phyloP scores from a whole-genome alignment of 805 yeast genomes.

The Maudiozyma serrabonitensis region DNA sequence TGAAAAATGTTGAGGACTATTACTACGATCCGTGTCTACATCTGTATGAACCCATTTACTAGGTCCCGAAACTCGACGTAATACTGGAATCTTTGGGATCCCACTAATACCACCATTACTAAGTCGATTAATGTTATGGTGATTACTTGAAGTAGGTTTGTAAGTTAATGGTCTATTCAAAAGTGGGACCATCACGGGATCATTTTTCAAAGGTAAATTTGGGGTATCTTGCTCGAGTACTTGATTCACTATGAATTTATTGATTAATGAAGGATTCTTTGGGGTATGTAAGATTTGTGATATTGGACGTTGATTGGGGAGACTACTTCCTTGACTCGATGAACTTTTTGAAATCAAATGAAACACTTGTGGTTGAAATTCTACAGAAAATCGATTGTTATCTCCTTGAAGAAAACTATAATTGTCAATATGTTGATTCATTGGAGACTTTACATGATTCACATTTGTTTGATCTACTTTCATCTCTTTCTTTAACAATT shows the following conservation, averaged over 20 bases:
- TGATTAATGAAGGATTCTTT: constrained; percentile 15
- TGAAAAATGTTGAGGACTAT: neutral
- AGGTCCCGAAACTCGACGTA: constrained; percentile 5
- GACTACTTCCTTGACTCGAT: neutral
- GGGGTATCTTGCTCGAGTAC: neutral
- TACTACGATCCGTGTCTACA: neutral
- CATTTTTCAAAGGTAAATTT: neutral
- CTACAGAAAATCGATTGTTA: neutral
- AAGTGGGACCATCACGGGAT: neutral
- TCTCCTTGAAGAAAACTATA: neutral
- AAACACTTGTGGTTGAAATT: constrained; percentile 5
- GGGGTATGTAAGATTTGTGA: constrained; percentile 3
- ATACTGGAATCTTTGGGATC: constrained; percentile 6
- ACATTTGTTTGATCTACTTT: constrained; percentile 2
- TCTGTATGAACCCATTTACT: constrained; percentile 2
- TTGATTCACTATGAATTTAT: constrained; percentile 10
- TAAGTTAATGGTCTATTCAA: neutral
- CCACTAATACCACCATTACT: neutral
- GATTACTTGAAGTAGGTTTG: neutral
- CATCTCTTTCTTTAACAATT: constrained; percentile 15
- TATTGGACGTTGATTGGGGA: neutral
- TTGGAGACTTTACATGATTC: neutral
- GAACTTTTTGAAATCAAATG: neutral
- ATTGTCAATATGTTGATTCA: neutral
- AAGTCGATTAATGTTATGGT: neutral